Evolutionary conservation across 2,329 filamentous ascomycete genomes (phyloP), one percentile per base, ranked within the genome.

Genomic region (Leptodontidium sp.): DNA sequence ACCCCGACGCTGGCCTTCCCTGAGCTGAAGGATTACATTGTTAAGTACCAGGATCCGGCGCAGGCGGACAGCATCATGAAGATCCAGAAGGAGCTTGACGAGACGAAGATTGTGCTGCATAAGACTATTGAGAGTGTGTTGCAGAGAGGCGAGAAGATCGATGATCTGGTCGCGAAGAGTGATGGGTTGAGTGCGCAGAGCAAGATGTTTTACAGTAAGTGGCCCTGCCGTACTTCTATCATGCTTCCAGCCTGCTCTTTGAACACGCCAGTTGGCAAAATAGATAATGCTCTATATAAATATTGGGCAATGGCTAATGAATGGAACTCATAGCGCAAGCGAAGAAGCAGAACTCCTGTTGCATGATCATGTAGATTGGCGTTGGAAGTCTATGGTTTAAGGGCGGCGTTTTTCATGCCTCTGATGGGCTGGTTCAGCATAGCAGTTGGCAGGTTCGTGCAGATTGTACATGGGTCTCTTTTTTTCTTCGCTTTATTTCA

Each of bases 61-160:
- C 88, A 97, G 82, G 94, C 93, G 74, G 94, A 97, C 83, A 95
- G 91, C 81, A 97, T 98, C 79, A 88, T 93, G 85, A 94, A 93
- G 86, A 98, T 99, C 77, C 95, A 98, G 82, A 92, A 93, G 83
- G 94, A 99, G 84, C 86, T 99, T 70, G 94, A 98, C 78, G 94
- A 98, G 86, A 98, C 95, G 70, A 98, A 98, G 87, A 94, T 97
- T 78, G 91, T 97, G 69, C 86, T 99, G 76, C 94, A 98, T 84
- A 97, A 98, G 88, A 98, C 96, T 55, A 98, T 97, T 76, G 92
- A 97, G 84, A 92, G 89, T 77, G 90, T 91, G 68, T 81, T 98
- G 77, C 91, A 98, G 84, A 88, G 96, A 71, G 96, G 94, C 52
- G 94, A 98, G 88, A 98, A 98, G 87, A 93, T 99, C 75, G 95